Base-by-base conservation (phyloP, 106 monocot genomes). In the Allium sativum region DNA sequence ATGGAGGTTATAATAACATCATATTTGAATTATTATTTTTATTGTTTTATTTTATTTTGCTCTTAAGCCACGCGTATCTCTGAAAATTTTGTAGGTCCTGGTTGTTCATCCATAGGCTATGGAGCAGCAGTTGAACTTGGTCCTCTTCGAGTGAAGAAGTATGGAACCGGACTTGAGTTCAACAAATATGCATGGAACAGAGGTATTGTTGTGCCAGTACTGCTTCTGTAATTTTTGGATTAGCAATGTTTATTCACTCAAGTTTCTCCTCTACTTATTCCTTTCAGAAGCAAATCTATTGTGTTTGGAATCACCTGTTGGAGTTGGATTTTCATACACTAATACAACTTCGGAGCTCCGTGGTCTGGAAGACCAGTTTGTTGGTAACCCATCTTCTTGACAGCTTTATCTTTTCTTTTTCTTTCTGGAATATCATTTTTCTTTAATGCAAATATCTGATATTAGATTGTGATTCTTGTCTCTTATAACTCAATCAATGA, bases 91-190 rank as follows among this genome's bases (percentile, higher is more conserved):
- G n/a, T 21, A 93, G 88, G 93, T 13, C 84, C 88, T 58, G 93
- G 93, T 42, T 88, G 93, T 63, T 93, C 93, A 63, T 93, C 88
- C 6, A 69, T 93, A 40, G 93, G 93, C 18, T 93, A 88, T 70
- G 84, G 84, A 64, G 88, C 84, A 73, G 88, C 82, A 8, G 81
- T 69, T 43, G 88, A 93, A 60, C 65, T 88, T 65, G 84, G 84
- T 43, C 85, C 93, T 76, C 76, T 88, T 1, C 79, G 74, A 57
- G 82, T 88, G 9, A 75, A 73, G 62, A 88, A 41, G 63, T 47
- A 73, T 65, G 93, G 75, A 52, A 65, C 56, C 65, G 84, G 85
- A 16, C 80, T 93, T 54, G 84, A 82, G 66, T 93, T 84, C 82
- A 93, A 93, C 68, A 62, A 58, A 62, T 77, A 73, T 74, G 82